Conservation (phyloP, 2,329 filamentous ascomycete genomes). For the Diaporthe helianthi region DNA sequence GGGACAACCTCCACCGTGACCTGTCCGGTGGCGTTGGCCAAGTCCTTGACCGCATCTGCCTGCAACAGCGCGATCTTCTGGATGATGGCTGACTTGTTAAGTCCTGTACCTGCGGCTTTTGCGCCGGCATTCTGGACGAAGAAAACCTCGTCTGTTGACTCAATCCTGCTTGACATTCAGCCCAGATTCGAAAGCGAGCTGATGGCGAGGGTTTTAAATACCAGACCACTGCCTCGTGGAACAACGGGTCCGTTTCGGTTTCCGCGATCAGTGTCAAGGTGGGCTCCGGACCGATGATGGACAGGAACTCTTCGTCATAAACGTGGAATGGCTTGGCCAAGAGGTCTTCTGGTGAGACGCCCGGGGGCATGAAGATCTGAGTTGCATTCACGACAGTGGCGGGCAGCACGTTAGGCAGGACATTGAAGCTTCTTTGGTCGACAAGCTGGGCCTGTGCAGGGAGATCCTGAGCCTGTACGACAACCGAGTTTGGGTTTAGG, state of each 20-base stretch:
- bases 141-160: constrained; percentile 58
- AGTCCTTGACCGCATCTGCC: constrained; percentile 48
- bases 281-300: constrained; percentile 56
- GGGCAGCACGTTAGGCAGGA: constrained; percentile 48
- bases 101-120: constrained; percentile 53
- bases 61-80: constrained; percentile 57
- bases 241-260: constrained; percentile 53
- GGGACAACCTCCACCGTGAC: constrained; percentile 52
- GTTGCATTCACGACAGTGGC: constrained; percentile 46
- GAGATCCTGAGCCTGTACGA: constrained; percentile 20
- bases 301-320: constrained; percentile 58
- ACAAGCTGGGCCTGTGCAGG: constrained; percentile 51
- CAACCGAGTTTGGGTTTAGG: constrained; percentile 15
- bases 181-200: neutral
- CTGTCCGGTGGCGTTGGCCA: constrained; percentile 47
- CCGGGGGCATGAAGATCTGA: constrained; percentile 53
- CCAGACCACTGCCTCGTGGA: constrained; percentile 64
- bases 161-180: constrained; percentile 41
- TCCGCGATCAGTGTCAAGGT: constrained; percentile 57
- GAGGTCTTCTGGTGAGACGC: constrained; percentile 48
- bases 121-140: constrained; percentile 61
- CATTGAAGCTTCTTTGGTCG: constrained; percentile 53
- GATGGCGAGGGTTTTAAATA: constrained; percentile 38
- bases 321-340: constrained; percentile 51
- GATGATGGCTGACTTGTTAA: constrained; percentile 58